Evolutionary conservation across 2,329 filamentous ascomycete genomes (phyloP).

Genomic region (Chalara sp.): DNA sequence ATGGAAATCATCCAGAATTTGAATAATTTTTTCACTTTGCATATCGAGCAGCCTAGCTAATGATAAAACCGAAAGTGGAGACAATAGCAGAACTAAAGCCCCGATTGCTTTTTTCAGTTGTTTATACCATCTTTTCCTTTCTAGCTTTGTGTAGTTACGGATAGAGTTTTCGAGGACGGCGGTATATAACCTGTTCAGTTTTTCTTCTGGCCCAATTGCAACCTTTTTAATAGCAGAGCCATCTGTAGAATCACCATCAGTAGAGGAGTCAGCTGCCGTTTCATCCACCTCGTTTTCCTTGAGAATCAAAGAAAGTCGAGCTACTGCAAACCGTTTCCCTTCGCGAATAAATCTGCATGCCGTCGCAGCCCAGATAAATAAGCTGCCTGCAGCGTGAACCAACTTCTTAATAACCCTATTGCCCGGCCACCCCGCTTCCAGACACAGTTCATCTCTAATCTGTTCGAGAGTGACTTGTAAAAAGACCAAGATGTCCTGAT

Average conservation of each 20-base stretch:
- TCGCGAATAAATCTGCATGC: constrained; percentile 9
- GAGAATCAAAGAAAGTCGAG: constrained; percentile 1
- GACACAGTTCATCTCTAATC: neutral
- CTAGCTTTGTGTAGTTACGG: constrained; percentile 5
- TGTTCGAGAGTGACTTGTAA: neutral
- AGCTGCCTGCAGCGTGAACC: neutral
- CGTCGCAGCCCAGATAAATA: constrained; percentile 24
- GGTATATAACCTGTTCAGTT: constrained; percentile 11
- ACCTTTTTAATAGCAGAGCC: too few relatives aligned
- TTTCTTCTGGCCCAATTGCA: constrained; percentile 4
- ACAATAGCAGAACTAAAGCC: constrained; percentile 5
- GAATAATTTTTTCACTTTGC: neutral
- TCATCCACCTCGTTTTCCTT: constrained; percentile 6
- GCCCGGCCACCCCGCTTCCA: neutral
- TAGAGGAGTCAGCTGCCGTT: neutral
- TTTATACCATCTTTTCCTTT: constrained; percentile 5
- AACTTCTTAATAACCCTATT: neutral
- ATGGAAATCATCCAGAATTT: constrained; percentile 8
- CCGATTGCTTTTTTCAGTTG: constrained; percentile 8
- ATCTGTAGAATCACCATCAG: neutral
- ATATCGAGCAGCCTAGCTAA: constrained; percentile 6
- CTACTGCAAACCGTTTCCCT: neutral
- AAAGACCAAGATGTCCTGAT: neutral
- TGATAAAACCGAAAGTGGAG: constrained; percentile 5
- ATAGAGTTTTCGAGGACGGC: constrained; percentile 10